Evolutionary conservation across 179 eudicot genomes (phyloP).

Genomic region (Beta macrorhiza): DNA sequence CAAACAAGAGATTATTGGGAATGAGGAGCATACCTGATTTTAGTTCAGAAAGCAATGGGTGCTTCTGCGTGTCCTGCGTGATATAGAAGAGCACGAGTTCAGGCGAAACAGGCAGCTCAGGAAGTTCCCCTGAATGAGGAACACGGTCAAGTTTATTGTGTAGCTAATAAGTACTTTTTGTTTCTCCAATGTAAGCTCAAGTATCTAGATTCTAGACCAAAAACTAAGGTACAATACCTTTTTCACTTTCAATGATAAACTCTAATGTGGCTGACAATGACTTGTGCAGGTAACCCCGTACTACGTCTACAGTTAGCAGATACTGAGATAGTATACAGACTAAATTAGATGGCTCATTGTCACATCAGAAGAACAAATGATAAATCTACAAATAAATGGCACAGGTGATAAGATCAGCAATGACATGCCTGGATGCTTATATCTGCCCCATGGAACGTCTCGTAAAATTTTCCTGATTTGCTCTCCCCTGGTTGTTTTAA

Average conservation of each 20-base stretch:
- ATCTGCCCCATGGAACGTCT: conserved; percentile 73
- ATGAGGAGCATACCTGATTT: conserved; percentile 51
- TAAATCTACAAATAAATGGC: background rate
- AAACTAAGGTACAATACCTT: conserved; percentile 34
- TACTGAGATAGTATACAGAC: conserved; percentile 40
- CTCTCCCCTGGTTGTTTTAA: conserved; percentile 46
- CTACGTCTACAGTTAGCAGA: conserved; percentile 58
- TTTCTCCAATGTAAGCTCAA: background rate
- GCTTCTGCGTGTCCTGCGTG: conserved; percentile 81
- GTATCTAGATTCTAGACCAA: background rate
- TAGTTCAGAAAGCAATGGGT: conserved; percentile 63
- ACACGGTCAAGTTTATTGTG: conserved; percentile 10
- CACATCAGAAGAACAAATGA: background rate
- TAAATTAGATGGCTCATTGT: background rate
- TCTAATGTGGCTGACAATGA: conserved; percentile 64
- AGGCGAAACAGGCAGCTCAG: conserved; percentile 58
- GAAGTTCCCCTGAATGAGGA: conserved; percentile 48
- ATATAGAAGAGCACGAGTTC: conserved; percentile 70
- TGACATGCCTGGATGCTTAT: conserved; percentile 64
- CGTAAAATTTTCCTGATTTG: conserved; percentile 49
- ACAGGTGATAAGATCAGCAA: background rate
- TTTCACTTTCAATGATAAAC: conserved; percentile 62
- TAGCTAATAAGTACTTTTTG: background rate
- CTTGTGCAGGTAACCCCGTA: conserved; percentile 68
- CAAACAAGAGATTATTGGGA: background rate